These are phyloP conservation scores for Datura wrightii DNA, from an alignment of 257 asterid genomes.

Conservation along the genomic window DNA sequence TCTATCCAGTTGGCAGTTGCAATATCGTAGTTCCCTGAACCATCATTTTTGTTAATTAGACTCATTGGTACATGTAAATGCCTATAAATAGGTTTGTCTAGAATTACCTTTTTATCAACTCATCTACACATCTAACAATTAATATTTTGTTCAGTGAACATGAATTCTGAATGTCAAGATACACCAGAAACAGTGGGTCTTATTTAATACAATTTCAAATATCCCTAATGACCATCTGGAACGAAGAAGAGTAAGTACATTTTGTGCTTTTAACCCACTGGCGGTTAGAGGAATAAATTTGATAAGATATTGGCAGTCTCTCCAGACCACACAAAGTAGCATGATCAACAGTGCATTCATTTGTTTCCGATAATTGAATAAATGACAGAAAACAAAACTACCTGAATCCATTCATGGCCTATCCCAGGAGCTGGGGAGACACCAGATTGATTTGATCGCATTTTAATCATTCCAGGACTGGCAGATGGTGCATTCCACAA, in stretches of 20 bases:
- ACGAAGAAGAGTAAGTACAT: background rate
- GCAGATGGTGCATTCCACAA: conserved; percentile 81
- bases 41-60: conserved; percentile 2
- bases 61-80: conserved; percentile 18
- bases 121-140: background rate
- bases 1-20: background rate
- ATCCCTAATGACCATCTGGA: conserved; percentile 8
- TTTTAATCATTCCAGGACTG: conserved; percentile 72
- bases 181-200: conserved; percentile 2
- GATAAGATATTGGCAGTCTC: background rate
- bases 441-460: conserved; percentile 65
- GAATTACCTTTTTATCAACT: conserved; percentile 18
- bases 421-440: conserved; percentile 41
- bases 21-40: background rate
- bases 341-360: background rate
- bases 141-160: background rate
- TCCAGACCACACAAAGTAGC: background rate
- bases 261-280: background rate
- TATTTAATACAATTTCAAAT: conserved; percentile 7
- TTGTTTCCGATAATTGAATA: conserved; percentile 7
- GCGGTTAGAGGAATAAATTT: background rate
- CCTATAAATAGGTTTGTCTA: conserved; percentile 2
- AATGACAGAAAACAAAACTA: conserved; percentile 32
- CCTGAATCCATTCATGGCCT: conserved; percentile 80
- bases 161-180: conserved; percentile 25